These are phyloP conservation scores for Podospora fimiseda DNA, from an alignment of 495 filamentous ascomycete species.

Conservation along the genomic window DNA sequence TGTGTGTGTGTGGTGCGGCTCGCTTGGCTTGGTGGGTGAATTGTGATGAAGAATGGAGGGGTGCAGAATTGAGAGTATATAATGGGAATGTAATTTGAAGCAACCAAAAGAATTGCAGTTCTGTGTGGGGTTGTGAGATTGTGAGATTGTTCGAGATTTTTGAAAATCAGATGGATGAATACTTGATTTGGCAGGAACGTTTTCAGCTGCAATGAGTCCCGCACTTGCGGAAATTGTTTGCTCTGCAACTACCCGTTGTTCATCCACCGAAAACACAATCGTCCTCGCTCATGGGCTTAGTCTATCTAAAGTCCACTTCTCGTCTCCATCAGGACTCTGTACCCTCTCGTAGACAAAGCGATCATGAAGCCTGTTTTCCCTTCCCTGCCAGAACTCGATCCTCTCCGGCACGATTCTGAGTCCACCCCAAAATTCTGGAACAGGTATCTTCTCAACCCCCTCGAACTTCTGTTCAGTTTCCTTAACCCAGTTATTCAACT, in stretches of 20 bases:
- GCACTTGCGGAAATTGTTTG: too few species aligned
- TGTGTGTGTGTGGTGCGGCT: too few species aligned
- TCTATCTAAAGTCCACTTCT: slow-evolving; percentile 53
- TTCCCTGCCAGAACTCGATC: slow-evolving; percentile 93
- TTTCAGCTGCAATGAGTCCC: too few species aligned
- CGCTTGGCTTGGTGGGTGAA: too few species aligned
- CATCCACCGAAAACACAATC: neutral
- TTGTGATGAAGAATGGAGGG: too few species aligned
- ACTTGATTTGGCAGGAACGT: too few species aligned
- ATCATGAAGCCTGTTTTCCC: slow-evolving; percentile 83
- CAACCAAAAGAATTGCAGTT: too few species aligned
- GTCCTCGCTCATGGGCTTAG: slow-evolving; percentile 47
- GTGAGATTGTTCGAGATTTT: too few species aligned
- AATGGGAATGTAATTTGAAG: too few species aligned
- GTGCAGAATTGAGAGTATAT: too few species aligned
- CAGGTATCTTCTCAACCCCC: slow-evolving; percentile 68
- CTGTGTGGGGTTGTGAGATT: too few species aligned
- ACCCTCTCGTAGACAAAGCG: slow-evolving; percentile 74
- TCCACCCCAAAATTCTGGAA: slow-evolving; percentile 93
- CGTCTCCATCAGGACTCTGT: slow-evolving; percentile 25
- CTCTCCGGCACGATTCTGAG: slow-evolving; percentile 76
- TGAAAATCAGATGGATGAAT: too few species aligned
- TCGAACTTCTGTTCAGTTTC: slow-evolving; percentile 69
- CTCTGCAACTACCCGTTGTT: neutral
- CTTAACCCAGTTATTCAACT: slow-evolving; percentile 61